Evolutionary conservation across 345 rosid genomes (phyloP).

Genomic region (Linum trigynum): DNA sequence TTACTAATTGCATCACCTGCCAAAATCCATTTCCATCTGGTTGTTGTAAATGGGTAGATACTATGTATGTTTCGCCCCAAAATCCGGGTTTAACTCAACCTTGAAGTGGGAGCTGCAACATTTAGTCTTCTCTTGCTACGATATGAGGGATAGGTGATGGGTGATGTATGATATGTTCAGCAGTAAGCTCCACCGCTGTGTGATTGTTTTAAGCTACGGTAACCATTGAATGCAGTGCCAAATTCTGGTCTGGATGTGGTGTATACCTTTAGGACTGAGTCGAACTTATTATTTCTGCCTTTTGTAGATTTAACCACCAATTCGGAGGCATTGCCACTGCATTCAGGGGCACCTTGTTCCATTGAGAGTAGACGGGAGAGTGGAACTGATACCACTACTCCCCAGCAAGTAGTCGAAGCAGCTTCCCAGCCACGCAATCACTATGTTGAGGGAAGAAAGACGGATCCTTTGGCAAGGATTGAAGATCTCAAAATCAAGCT

Average conservation of each 20-base stretch:
- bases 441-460: slow-evolving; percentile 21
- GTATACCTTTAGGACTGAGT: not conserved
- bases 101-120: not conserved
- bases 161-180: not conserved
- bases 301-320: slow-evolving; percentile 28
- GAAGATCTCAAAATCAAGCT: slow-evolving; percentile 62
- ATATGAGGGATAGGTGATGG: not conserved
- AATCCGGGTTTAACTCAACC: not conserved
- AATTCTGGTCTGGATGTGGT: not conserved
- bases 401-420: slow-evolving; percentile 33
- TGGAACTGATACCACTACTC: slow-evolving; percentile 28
- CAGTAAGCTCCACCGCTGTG: not conserved
- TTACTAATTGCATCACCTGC: slow-evolving; percentile 4
- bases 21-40: not conserved
- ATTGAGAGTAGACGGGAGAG: slow-evolving; percentile 29
- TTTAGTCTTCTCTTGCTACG: not conserved
- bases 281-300: slow-evolving; percentile 3
- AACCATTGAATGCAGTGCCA: not conserved
- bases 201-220: not conserved
- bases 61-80: not conserved
- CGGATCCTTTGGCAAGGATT: slow-evolving; percentile 46
- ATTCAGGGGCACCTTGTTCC: slow-evolving; percentile 31
- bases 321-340: slow-evolving; percentile 26
- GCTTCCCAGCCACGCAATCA: slow-evolving; percentile 20
- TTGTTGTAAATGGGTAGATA: not conserved